Conservation (phyloP, 176 grass and related monocot species). For the Bolboschoenus planiculmis region DNA sequence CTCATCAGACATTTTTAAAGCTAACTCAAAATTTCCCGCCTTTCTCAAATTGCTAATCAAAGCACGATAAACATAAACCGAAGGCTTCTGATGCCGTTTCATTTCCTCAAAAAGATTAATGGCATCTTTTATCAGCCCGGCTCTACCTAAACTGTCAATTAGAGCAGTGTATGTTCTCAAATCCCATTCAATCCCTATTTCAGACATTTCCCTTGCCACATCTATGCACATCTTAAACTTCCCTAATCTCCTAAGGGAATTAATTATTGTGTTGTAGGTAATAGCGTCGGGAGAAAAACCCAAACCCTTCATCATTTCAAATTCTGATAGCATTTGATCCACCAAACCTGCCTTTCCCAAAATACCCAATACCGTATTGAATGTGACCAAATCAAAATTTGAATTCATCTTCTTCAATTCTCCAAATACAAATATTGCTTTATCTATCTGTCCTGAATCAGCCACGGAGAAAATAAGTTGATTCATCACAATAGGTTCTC, state of each 20-base stretch:
- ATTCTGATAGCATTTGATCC: constrained; percentile 55
- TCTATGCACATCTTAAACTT: constrained; percentile 51
- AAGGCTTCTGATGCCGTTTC: constrained; percentile 51
- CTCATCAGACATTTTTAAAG: constrained; percentile 50
- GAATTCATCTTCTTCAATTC: constrained; percentile 53
- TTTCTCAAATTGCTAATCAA: constrained; percentile 58
- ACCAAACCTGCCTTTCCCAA: constrained; percentile 61
- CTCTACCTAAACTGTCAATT: constrained; percentile 58
- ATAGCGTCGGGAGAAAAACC: constrained; percentile 57
- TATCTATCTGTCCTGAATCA: constrained; percentile 45
- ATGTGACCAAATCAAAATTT: constrained; percentile 54
- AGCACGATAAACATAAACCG: constrained; percentile 73
- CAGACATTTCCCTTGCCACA: constrained; percentile 53
- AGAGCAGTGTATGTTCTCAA: constrained; percentile 70
- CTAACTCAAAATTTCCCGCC: constrained; percentile 47
- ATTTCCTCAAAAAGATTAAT: constrained; percentile 55
- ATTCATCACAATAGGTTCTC: constrained; percentile 64
- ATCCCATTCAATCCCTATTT: constrained; percentile 55
- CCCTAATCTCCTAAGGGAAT: constrained; percentile 57
- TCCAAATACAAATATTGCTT: constrained; percentile 62
- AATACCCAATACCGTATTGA: constrained; percentile 68
- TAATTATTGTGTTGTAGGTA: constrained; percentile 89
- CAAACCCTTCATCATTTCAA: constrained; percentile 56
- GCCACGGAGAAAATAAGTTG: constrained; percentile 44
- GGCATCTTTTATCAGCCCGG: constrained; percentile 53